Conservation (phyloP, 441 rosid genomes). For the Bruguiera hainesii region DNA sequence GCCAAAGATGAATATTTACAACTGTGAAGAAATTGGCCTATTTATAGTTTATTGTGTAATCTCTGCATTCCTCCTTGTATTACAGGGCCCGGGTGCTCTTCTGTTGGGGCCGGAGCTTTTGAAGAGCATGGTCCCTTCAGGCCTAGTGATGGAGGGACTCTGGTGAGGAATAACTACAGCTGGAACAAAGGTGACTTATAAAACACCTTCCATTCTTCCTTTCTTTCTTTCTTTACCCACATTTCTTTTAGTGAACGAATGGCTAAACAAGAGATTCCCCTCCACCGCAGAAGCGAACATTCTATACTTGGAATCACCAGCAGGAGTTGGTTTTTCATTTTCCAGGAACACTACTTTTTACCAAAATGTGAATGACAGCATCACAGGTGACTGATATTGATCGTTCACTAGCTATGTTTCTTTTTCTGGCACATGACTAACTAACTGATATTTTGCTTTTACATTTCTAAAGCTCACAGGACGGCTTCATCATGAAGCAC, state of each 20-base stretch:
- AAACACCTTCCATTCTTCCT: not conserved
- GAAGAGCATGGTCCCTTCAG: slow-evolving; percentile 51
- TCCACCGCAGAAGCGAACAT: slow-evolving; percentile 39
- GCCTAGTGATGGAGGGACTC: slow-evolving; percentile 28
- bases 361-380: slow-evolving; percentile 22
- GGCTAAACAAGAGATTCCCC: not conserved
- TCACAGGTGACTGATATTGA: slow-evolving; percentile 27
- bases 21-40: too few species aligned
- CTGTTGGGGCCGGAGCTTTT: slow-evolving; percentile 38
- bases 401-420: too few species aligned
- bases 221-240: not conserved
- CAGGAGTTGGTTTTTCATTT: slow-evolving; percentile 62
- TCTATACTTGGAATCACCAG: slow-evolving; percentile 47
- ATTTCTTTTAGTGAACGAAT: not conserved
- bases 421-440: too few species aligned
- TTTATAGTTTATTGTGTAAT: too few species aligned
- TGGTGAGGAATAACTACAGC: slow-evolving; percentile 37
- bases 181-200: slow-evolving; percentile 18
- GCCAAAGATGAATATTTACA: too few species aligned
- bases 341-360: slow-evolving; percentile 35
- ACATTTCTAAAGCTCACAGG: not conserved
- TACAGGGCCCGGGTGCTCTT: slow-evolving; percentile 35
- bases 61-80: not conserved
- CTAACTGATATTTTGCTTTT: not conserved
- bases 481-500: too few species aligned